Evolutionary conservation across 2,329 filamentous ascomycete genomes (phyloP).

Genomic region (Macrophomina pseudophaseolina): DNA sequence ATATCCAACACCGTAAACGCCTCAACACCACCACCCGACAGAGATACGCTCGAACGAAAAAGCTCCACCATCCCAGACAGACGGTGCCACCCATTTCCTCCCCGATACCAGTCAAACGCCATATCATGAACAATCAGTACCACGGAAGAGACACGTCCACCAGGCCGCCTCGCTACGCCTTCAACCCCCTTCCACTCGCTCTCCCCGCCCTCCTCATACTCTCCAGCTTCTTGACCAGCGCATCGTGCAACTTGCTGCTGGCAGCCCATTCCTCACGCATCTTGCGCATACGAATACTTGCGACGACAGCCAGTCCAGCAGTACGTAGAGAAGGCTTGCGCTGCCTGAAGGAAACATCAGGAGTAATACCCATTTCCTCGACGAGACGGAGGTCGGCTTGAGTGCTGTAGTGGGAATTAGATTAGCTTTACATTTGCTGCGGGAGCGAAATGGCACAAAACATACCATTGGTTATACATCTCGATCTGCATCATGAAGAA

Average conservation of each 20-base stretch:
- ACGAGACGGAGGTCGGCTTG: slow-evolving; percentile 87
- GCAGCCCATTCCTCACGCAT: slow-evolving; percentile 56
- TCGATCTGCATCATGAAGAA: slow-evolving; percentile 80
- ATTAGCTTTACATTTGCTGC: slow-evolving; percentile 27
- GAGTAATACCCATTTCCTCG: slow-evolving; percentile 75
- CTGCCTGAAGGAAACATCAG: slow-evolving; percentile 50
- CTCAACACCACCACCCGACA: no score
- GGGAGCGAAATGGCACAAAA: slow-evolving; percentile 37
- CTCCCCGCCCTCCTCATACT: slow-evolving; percentile 41
- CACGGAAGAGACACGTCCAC: no score
- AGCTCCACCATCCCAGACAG: no score
- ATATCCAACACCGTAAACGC: no score
- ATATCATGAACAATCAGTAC: no score
- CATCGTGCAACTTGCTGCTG: slow-evolving; percentile 55
- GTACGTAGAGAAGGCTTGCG: slow-evolving; percentile 52
- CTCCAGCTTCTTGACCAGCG: slow-evolving; percentile 53
- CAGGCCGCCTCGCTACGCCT: neutral
- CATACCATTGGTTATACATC: slow-evolving; percentile 89
- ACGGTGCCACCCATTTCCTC: no score
- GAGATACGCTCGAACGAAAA: no score
- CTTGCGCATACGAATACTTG: slow-evolving; percentile 57
- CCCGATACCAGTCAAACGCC: no score
- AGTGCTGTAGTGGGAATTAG: slow-evolving; percentile 66
- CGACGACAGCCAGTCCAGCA: slow-evolving; percentile 56
- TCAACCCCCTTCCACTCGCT: neutral